Percentiles rank a stretch among this genome's conserved stretches.
phyloP scores from a whole-genome alignment of 129 eudicot genomes.

The Pseudognaphalium luteoalbum region DNA sequence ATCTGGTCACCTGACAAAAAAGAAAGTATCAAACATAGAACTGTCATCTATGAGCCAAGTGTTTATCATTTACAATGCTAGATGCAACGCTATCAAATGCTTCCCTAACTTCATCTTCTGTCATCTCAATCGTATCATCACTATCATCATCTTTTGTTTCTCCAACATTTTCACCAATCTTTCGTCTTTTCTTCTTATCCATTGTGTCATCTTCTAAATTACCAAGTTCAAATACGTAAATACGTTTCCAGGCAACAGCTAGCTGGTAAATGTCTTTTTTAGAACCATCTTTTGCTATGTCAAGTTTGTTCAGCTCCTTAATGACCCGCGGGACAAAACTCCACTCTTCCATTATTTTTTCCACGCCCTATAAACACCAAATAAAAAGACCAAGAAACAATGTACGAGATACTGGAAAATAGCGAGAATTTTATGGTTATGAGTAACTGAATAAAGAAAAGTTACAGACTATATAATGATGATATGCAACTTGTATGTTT shows the following conservation, averaged over 20 bases:
- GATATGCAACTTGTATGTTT: not conserved
- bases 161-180: constrained; percentile 26
- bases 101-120: constrained; percentile 77
- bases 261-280: constrained; percentile 58
- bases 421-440: not conserved
- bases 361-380: constrained; percentile 50
- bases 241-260: constrained; percentile 63
- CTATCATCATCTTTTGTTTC: constrained; percentile 50
- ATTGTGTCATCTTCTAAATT: constrained; percentile 36
- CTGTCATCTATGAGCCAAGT: constrained; percentile 14
- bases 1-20: constrained; percentile 7
- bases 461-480: not conserved
- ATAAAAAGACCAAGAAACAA: not conserved
- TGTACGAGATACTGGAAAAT: not conserved
- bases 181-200: constrained; percentile 33
- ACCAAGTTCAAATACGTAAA: constrained; percentile 64
- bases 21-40: constrained; percentile 11
- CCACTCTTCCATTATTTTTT: constrained; percentile 76
- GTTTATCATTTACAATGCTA: constrained; percentile 29
- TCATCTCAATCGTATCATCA: constrained; percentile 93
- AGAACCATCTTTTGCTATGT: constrained; percentile 29
- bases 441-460: not conserved
- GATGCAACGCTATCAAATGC: constrained; percentile 65
- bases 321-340: constrained; percentile 76
- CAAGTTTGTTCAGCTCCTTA: constrained; percentile 68